A percentile compares a stretch with the other conserved stretches of the same genome.
These are phyloP conservation scores for Heterobasidion occidentale DNA, from an alignment of 1,284 basidiomycete species.

Conservation along the genomic window DNA sequence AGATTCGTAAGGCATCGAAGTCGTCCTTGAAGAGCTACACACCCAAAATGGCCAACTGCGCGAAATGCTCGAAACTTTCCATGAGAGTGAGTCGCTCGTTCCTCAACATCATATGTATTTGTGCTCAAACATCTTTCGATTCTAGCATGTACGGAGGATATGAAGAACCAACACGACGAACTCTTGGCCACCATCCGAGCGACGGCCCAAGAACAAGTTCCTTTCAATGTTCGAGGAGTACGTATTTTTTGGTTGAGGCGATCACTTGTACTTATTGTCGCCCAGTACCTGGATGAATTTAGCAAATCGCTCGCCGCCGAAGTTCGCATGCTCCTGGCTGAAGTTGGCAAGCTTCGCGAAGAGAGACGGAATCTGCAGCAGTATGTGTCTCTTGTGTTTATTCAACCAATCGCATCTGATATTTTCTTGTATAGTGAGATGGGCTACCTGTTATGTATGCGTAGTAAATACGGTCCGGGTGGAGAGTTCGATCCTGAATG, in stretches of 20 bases:
- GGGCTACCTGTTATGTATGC: constrained; percentile 54
- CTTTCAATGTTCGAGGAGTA: constrained; percentile 72
- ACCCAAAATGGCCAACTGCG: constrained; percentile 45
- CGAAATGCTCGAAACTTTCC: constrained; percentile 39
- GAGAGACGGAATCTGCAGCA: constrained; percentile 63
- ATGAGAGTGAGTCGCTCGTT: constrained; percentile 37
- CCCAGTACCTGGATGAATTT: constrained; percentile 70
- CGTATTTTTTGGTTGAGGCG: constrained; percentile 14
- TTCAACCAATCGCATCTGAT: not conserved
- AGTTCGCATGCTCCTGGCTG: constrained; percentile 66
- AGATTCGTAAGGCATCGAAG: constrained; percentile 34
- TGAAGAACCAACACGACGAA: constrained; percentile 49
- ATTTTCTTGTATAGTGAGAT: constrained; percentile 44
- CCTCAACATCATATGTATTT: not conserved
- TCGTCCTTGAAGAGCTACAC: constrained; percentile 42
- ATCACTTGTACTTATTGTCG: constrained; percentile 3
- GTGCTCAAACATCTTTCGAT: constrained; percentile 1
- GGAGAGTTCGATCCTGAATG: constrained; percentile 72
- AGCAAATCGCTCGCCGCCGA: constrained; percentile 73
- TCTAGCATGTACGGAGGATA: constrained; percentile 59
- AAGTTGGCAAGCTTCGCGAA: constrained; percentile 71
- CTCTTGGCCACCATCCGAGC: constrained; percentile 53
- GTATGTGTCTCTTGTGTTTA: constrained; percentile 35
- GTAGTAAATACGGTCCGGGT: constrained; percentile 65
- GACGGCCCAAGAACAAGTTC: constrained; percentile 63